Conservation (phyloP, 2,329 filamentous ascomycete species). For the Monilinia vaccinii-corymbosi region DNA sequence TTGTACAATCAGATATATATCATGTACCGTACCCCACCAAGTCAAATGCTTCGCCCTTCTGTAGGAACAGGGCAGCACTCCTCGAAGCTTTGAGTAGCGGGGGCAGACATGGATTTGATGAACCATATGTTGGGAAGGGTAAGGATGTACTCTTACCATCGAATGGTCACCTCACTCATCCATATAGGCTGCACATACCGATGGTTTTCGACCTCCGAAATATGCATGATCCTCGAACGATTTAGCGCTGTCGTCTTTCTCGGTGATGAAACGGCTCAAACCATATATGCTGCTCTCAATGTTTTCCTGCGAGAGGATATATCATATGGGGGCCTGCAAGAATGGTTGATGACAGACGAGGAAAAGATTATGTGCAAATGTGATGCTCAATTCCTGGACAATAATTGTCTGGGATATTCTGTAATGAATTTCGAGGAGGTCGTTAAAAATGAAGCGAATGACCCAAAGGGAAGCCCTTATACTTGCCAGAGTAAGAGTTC, state of each 20-base stretch:
- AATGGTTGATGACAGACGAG: conserved; percentile 31
- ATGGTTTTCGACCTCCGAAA: conserved; percentile 35
- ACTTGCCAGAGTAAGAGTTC: conserved; percentile 15
- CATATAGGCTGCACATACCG: conserved; percentile 33
- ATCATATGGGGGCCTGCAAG: conserved; percentile 31
- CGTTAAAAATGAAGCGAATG: conserved; percentile 13
- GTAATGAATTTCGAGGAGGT: conserved; percentile 21
- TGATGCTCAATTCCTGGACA: conserved; percentile 33
- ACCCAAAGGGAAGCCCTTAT: conserved; percentile 13
- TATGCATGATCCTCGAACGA: conserved; percentile 36
- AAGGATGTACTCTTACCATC: not conserved
- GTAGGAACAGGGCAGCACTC: conserved; percentile 27
- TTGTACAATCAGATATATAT: conserved; percentile 19
- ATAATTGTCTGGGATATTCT: conserved; percentile 27
- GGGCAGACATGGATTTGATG: conserved; percentile 34
- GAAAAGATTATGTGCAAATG: conserved; percentile 31
- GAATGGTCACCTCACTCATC: not conserved
- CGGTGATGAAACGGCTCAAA: conserved; percentile 33
- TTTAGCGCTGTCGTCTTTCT: conserved; percentile 35
- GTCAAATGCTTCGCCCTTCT: conserved; percentile 18
- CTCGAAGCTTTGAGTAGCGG: conserved; percentile 35
- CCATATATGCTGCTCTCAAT: conserved; percentile 37
- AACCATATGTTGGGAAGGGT: conserved; percentile 30
- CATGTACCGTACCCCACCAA: conserved; percentile 13
- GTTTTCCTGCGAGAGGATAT: conserved; percentile 35